phyloP scores from a whole-genome alignment of 2,329 filamentous ascomycete genomes.

The Alternaria sp. region DNA sequence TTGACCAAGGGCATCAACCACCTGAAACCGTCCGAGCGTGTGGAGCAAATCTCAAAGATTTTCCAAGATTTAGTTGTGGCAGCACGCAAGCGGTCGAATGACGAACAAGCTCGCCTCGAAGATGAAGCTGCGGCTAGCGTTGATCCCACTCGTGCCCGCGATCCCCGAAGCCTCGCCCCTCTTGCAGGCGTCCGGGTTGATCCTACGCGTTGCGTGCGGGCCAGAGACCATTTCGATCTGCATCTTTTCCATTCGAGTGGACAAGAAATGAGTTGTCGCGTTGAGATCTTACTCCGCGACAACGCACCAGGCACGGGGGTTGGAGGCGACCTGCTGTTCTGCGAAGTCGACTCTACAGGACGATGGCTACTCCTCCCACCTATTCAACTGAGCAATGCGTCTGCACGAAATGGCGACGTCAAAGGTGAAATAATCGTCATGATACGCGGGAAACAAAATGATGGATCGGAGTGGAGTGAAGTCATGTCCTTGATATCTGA shows the following conservation, averaged over 20 bases:
- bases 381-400: conserved; percentile 74
- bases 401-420: conserved; percentile 78
- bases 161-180: conserved; percentile 77
- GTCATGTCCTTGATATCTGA: conserved; percentile 79
- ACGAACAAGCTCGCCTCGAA: conserved; percentile 75
- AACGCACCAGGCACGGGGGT: conserved; percentile 72
- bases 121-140: conserved; percentile 88
- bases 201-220: conserved; percentile 79
- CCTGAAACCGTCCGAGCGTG: conserved; percentile 63
- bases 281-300: conserved; percentile 87
- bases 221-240: conserved; percentile 88
- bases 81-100: conserved; percentile 75
- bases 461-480: conserved; percentile 78
- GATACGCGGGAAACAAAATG: conserved; percentile 75
- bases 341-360: conserved; percentile 80
- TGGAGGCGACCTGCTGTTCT: conserved; percentile 86
- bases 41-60: conserved; percentile 65
- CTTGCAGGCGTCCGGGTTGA: conserved; percentile 76
- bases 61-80: conserved; percentile 80
- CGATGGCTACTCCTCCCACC: conserved; percentile 93
- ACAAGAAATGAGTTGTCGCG: conserved; percentile 85
- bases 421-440: conserved; percentile 81
- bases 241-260: conserved; percentile 87
- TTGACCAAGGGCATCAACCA: conserved; percentile 63
- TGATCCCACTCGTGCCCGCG: conserved; percentile 80